Percentiles rank a stretch among this genome's conserved stretches.
phyloP scores from a whole-genome alignment of 106 monocot species.

The Triglochin maritima region DNA sequence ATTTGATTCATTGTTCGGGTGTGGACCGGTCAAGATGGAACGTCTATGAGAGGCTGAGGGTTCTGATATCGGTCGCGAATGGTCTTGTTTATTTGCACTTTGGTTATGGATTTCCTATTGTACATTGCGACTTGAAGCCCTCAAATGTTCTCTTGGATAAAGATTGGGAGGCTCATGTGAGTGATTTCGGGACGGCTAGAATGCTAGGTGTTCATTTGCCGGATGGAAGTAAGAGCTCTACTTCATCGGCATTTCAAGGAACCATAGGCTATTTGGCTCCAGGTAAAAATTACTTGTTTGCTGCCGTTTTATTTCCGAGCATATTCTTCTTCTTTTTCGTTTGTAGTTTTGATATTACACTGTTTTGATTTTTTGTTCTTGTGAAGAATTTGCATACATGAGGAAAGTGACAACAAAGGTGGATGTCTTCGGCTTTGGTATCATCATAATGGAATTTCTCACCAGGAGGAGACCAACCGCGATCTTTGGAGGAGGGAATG shows the following conservation, averaged over 20 bases:
- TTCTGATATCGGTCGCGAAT: conserved; percentile 46
- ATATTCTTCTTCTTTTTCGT: background rate
- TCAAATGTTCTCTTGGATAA: conserved; percentile 70
- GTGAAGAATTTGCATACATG: conserved; percentile 79
- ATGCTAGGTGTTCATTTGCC: conserved; percentile 55
- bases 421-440: conserved; percentile 83
- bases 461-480: conserved; percentile 61
- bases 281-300: conserved; percentile 23
- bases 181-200: conserved; percentile 67
- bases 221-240: conserved; percentile 17
- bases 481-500: conserved; percentile 23
- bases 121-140: conserved; percentile 89
- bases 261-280: conserved; percentile 96
- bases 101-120: conserved; percentile 64
- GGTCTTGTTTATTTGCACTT: conserved; percentile 68
- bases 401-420: conserved; percentile 60
- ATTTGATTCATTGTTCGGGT: conserved; percentile 29
- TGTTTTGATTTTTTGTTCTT: background rate
- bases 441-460: conserved; percentile 69
- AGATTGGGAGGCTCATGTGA: conserved; percentile 71
- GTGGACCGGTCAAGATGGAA: conserved; percentile 37
- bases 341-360: background rate
- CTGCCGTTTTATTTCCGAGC: background rate
- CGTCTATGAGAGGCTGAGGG: conserved; percentile 42
- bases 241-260: conserved; percentile 67